Evolutionary conservation across 805 yeast genomes (phyloP).

Genomic region (Metschnikowia lachancei): DNA sequence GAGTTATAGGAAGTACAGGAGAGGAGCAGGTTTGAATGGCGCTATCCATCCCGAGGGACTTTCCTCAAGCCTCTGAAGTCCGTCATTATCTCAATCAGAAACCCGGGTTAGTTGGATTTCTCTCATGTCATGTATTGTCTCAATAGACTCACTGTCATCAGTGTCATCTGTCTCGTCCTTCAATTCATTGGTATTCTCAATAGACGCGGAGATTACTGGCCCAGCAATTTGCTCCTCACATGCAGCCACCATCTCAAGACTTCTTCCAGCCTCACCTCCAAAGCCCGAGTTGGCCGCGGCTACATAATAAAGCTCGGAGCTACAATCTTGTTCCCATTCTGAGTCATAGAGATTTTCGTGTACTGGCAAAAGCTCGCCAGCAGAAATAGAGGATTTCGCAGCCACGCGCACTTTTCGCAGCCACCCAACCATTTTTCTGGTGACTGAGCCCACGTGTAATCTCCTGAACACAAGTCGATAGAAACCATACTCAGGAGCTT

Average conservation of each 20-base stretch:
- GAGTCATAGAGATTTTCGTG: background rate
- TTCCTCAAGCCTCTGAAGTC: too few species aligned
- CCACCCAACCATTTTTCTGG: background rate
- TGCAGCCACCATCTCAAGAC: too few species aligned
- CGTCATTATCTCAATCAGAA: too few species aligned
- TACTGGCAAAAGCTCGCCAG: background rate
- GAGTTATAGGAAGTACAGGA: too few species aligned
- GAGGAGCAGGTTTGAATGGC: too few species aligned
- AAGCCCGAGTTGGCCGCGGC: background rate
- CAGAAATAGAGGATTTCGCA: background rate
- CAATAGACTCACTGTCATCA: too few species aligned
- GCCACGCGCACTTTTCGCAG: constrained; percentile 6
- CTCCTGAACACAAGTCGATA: background rate
- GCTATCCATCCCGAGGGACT: too few species aligned
- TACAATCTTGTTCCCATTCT: background rate
- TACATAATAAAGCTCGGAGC: background rate
- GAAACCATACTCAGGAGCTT: background rate
- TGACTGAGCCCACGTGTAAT: background rate
- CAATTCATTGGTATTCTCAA: too few species aligned
- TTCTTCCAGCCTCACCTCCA: background rate
- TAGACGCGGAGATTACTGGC: background rate
- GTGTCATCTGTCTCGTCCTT: too few species aligned
- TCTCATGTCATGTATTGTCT: too few species aligned
- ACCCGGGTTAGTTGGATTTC: too few species aligned
- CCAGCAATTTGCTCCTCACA: background rate